Evolutionary conservation across 169 alveolate genomes (phyloP), one percentile per base, ranked within the genome.

Genomic region (Eimeria sp.): DNA sequence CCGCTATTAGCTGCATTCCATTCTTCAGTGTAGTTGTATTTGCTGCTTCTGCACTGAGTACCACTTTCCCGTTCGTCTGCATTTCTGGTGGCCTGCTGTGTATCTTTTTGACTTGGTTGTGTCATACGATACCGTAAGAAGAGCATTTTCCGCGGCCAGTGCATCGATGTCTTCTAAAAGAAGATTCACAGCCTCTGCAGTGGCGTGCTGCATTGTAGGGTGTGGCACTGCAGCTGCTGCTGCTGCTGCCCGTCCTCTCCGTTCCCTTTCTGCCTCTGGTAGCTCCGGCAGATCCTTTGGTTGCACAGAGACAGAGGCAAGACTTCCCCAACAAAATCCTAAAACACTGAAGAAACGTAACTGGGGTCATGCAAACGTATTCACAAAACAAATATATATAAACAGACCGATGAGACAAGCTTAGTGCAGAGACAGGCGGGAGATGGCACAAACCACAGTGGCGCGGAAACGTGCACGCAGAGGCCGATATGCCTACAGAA

Each of bases 101-200:
- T 61, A 6, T 61, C 61, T 14, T 4, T 61, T 20, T 13, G 20
- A 11, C 20, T 61, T 61, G 20, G 20, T 4, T 20, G 70, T 61
- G 70, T 61, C 20, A 20, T 25, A 25, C 11, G 20, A 18, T 76
- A 76, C 87, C 87, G 87, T 76, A 43, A 76, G 87, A 49, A 76
- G 87, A 22, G 87, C 87, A 30, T 76, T 76, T 76, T 76, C 87
- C 14, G 87, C 45, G 43, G 87, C 61, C 40, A 76, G 30, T 5
- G 87, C 87, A 76, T 76, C 87, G 30, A 76, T 76, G 87, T 76
- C 87, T 43, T 76, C 87, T 16, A 76, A 25, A 9, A 76, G 63
- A 47, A 76, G 87, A 43, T 76, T 76, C 43, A 76, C 87, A 27
- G 87, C 87, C 49, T 76, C 61, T 43, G 87, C 87, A 45, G 87